Evolutionary conservation across 805 yeast species (phyloP).

Genomic region (Ogataea thermomethanolica): DNA sequence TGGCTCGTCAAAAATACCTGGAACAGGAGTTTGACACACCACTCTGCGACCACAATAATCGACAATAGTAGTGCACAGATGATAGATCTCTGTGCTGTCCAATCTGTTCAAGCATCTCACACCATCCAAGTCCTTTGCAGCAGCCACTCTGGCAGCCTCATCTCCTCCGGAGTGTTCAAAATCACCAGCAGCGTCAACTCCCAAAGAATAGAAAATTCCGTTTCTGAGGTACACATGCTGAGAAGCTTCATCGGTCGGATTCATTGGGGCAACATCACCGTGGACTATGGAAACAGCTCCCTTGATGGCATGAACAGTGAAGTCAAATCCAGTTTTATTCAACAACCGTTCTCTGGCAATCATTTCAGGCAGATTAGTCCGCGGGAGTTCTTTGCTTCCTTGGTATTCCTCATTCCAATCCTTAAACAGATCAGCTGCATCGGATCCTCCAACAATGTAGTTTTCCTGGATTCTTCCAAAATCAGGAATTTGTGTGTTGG

Average conservation of each 20-base stretch:
- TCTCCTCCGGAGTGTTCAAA: constrained; percentile 71
- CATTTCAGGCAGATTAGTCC: constrained; percentile 52
- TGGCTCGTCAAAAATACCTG: constrained; percentile 69
- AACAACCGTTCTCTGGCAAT: constrained; percentile 72
- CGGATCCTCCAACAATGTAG: constrained; percentile 51
- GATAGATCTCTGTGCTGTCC: constrained; percentile 60
- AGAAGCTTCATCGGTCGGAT: constrained; percentile 64
- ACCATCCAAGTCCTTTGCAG: constrained; percentile 73
- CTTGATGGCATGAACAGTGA: constrained; percentile 67
- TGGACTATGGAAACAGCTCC: constrained; percentile 76
- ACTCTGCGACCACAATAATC: constrained; percentile 89
- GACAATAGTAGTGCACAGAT: constrained; percentile 77
- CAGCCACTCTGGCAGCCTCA: constrained; percentile 80
- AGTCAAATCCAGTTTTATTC: constrained; percentile 69
- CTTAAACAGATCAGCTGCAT: constrained; percentile 53
- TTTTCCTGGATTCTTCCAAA: constrained; percentile 56
- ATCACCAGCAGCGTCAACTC: constrained; percentile 63
- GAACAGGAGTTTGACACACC: constrained; percentile 92
- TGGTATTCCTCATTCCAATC: constrained; percentile 95
- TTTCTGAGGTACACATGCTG: constrained; percentile 71
- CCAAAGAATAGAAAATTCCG: constrained; percentile 83
- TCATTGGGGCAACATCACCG: constrained; percentile 74
- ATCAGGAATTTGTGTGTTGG: constrained; percentile 42
- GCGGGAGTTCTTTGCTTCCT: constrained; percentile 69
- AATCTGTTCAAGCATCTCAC: constrained; percentile 64